These are phyloP conservation scores for Collybiopsis luxurians DNA, from an alignment of 768 basidiomycete species.

Conservation along the genomic window DNA sequence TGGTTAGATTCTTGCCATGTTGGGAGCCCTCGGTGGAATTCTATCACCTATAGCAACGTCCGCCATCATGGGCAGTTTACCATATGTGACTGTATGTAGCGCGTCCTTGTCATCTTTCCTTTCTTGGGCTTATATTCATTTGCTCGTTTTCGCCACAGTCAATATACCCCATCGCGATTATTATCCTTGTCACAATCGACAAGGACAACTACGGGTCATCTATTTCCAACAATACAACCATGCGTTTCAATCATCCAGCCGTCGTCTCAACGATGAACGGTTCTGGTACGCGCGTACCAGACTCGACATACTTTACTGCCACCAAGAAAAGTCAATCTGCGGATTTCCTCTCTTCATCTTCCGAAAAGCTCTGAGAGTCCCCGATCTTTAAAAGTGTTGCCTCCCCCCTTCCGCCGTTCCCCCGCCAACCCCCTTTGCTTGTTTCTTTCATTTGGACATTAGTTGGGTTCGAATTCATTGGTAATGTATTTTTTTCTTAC, in stretches of 20 bases:
- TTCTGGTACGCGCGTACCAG: not conserved
- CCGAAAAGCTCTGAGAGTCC: not conserved
- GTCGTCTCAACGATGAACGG: not conserved
- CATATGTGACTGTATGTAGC: not conserved
- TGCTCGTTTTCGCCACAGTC: not conserved
- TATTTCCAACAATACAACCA: not conserved
- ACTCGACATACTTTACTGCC: not conserved
- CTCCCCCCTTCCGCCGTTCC: not conserved
- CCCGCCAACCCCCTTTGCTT: too few relatives aligned
- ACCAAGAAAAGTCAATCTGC: not conserved
- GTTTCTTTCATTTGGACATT: too few relatives aligned
- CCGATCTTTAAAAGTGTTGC: too few relatives aligned
- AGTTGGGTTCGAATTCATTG: not conserved
- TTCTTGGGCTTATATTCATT: not conserved
- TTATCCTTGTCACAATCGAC: not conserved
- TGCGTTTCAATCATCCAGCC: not conserved
- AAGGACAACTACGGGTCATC: constrained; percentile 1
- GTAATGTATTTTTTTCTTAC: not conserved
- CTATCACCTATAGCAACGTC: not conserved
- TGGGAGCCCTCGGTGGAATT: not conserved
- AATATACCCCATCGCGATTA: not conserved
- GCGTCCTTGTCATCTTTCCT: too few relatives aligned
- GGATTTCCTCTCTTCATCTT: not conserved
- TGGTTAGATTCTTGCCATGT: not conserved
- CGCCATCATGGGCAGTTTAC: not conserved